Evolutionary conservation across 257 asterid genomes (phyloP), one percentile per base, ranked within the genome.

Genomic region (Solanum piurae): DNA sequence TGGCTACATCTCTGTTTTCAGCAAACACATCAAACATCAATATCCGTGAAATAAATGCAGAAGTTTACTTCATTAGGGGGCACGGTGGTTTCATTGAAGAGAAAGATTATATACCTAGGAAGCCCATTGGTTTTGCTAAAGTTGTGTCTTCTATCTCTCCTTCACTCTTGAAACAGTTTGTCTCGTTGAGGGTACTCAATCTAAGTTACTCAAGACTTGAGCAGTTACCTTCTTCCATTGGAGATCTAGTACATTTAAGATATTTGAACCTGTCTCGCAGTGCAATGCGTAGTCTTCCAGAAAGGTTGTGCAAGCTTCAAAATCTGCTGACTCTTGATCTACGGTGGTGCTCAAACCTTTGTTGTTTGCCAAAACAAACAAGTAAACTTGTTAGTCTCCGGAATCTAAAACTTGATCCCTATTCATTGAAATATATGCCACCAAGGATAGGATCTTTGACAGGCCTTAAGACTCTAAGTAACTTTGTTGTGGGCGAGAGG

Each of bases 381-480:
- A 66, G 82, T 31, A 9, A 58, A 72, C 38, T 91, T 84, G 71
- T 38, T 3, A 91, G 66, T 87, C 91, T 89, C 20, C 8, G 23
- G 7, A 69, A 12, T 29, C 10, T 66, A 12, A 6, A 10, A 27
- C 73, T 11, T 66, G 20, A n/a, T 27, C 2, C 4, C 1, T 64
- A 34, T 37, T 9, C 42, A 37, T 37, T 37, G 42, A 37, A 29
- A 29, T 29, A 29, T 29, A 42, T 42, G 49, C 64, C 37, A 29
- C 36, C 20, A 27, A 68, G 37, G 3, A 68, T 68, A 68, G 37
- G 75, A 68, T 68, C 2, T 0, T 68, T 29, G 37, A 68, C 37
- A 27, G 6, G 37, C 37, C 23, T 29, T 27, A 68, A 68, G 36
- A 27, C 21, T 12, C 37, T 68, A 68, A 3, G 2, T 29, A 1